A percentile compares a stretch with the other conserved stretches of the same genome.
Evolutionary conservation across 2,329 filamentous ascomycete genomes (phyloP).

Genomic region (Phyllosticta paracitricarpa): DNA sequence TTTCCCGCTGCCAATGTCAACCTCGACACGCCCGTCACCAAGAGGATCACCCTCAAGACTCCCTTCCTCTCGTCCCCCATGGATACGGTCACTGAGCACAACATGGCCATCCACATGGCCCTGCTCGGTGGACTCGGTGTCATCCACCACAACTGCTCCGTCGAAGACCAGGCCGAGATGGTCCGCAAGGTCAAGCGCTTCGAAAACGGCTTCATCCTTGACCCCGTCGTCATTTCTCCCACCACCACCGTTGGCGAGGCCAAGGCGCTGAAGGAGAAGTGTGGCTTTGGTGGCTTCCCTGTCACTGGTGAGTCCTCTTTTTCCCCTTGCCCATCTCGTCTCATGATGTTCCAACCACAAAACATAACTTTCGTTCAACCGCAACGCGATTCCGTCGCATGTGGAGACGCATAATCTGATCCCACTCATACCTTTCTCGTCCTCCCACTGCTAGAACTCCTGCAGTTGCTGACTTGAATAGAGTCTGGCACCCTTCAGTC

Average conservation of each 20-base stretch:
- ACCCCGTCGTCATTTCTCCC: slow-evolving; percentile 84
- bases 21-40: slow-evolving; percentile 87
- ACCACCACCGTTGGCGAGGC: slow-evolving; percentile 84
- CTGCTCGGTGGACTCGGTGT: slow-evolving; percentile 82
- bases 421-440: slow-evolving; percentile 11
- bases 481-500: slow-evolving; percentile 88
- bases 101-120: slow-evolving; percentile 98
- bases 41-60: slow-evolving; percentile 90
- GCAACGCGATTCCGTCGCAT: slow-evolving; percentile 75
- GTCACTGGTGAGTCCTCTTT: slow-evolving; percentile 74
- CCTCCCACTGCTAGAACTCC: slow-evolving; percentile 28
- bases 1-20: slow-evolving; percentile 84
- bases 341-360: slow-evolving; percentile 65
- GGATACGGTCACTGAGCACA: slow-evolving; percentile 98
- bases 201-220: slow-evolving; percentile 97
- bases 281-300: slow-evolving; percentile 97
- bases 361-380: slow-evolving; percentile 99
- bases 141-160: slow-evolving; percentile 99
- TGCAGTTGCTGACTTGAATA: slow-evolving; percentile 29
- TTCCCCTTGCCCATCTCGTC: slow-evolving; percentile 16
- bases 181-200: slow-evolving; percentile 98
- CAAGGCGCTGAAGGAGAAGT: slow-evolving; percentile 88
- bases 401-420: slow-evolving; percentile 58
- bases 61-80: slow-evolving; percentile 97
- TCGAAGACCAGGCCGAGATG: slow-evolving; percentile 96